Evolutionary conservation across 768 basidiomycete species (phyloP), one percentile per base, ranked within the genome.

Genomic region (Podaxis carcinomalis): DNA sequence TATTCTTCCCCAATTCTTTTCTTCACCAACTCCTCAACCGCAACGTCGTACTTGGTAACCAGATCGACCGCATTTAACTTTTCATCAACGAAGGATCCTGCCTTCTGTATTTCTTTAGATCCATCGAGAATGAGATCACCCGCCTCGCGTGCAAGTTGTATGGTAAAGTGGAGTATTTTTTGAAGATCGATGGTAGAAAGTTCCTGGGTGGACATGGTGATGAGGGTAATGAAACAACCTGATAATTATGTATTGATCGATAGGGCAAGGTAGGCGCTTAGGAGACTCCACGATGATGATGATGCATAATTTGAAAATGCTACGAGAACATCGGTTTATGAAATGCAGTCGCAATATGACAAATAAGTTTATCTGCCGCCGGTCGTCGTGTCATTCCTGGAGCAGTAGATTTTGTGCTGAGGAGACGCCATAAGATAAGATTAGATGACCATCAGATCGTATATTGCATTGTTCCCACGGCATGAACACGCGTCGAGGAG

Each of bases 1-100:
- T 91, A 95, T 54, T 76, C 78, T 25, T 74, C 72, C 32, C 77
- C 76, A 57, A 96, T 83, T 69, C 87, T 83, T 28, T 78, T 69
- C 74, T 86, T 87, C 54, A 97, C 92, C 50, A 94, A 77, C 62
- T 91, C 87, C 73, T 97, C 95, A 10, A 97, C 95, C 49, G 81
- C 85, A 39, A 95, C 88, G 72, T 98, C 95, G 68, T 92, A 97
- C 74, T 95, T 90, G 0, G 95, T 98, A 25, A 98, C 95, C 35
- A 98, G 78, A 75, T 97, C 95, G 21, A 95, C 93, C 2, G 93
- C 84, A 69, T 95, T 97, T 75, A 92, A 93, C 83, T 97, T 98
- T 78, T 91, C 88, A 63, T 82, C 83, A 37, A 90, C 78, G 66
- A 81, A 77, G 9, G 72, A 72, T 0, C 78, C 69, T 1, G 72